These are phyloP conservation scores for Penicillium sp. DNA, from an alignment of 2,329 filamentous ascomycete species.

Conservation along the genomic window DNA sequence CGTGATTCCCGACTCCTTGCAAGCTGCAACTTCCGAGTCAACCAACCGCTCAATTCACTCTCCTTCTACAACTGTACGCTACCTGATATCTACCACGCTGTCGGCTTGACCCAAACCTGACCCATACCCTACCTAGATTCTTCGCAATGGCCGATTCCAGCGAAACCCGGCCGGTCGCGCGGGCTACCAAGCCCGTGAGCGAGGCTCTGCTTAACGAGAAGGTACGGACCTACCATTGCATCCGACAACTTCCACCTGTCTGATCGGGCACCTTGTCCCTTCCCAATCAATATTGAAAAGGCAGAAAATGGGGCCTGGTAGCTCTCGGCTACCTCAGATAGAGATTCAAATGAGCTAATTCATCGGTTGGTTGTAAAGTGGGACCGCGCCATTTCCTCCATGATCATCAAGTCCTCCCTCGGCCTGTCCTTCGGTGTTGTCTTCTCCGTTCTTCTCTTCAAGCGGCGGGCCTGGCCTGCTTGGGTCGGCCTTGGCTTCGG, in stretches of 20 bases:
- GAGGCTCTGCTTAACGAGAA: conserved; percentile 99
- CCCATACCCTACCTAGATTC: conserved; percentile 21
- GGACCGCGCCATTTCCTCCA: conserved; percentile 97
- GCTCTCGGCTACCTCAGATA: neutral
- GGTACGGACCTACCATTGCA: conserved; percentile 58
- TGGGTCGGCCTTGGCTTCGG: conserved; percentile 93
- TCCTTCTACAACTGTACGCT: conserved; percentile 24
- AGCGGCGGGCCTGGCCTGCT: conserved; percentile 97
- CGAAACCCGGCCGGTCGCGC: conserved; percentile 62
- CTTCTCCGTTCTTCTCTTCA: conserved; percentile 98
- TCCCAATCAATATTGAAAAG: neutral
- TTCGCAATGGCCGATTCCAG: conserved; percentile 60
- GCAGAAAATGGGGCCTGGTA: no score
- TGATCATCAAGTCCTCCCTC: conserved; percentile 94
- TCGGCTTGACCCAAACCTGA: conserved; percentile 18
- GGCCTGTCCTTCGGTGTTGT: conserved; percentile 97
- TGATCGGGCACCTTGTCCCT: neutral
- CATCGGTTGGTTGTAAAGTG: conserved; percentile 62
- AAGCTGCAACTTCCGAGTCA: conserved; percentile 21
- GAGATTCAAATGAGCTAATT: conserved; percentile 22
- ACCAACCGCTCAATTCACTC: conserved; percentile 24
- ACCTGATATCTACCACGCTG: neutral
- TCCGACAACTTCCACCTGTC: neutral
- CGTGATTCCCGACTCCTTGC: conserved; percentile 31
- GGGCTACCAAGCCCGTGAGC: conserved; percentile 80